Percentiles rank a stretch among this genome's conserved stretches.
These are phyloP conservation scores for Phymatotrichopsis omnivora DNA, from an alignment of 2,329 filamentous ascomycete species.

Conservation along the genomic window DNA sequence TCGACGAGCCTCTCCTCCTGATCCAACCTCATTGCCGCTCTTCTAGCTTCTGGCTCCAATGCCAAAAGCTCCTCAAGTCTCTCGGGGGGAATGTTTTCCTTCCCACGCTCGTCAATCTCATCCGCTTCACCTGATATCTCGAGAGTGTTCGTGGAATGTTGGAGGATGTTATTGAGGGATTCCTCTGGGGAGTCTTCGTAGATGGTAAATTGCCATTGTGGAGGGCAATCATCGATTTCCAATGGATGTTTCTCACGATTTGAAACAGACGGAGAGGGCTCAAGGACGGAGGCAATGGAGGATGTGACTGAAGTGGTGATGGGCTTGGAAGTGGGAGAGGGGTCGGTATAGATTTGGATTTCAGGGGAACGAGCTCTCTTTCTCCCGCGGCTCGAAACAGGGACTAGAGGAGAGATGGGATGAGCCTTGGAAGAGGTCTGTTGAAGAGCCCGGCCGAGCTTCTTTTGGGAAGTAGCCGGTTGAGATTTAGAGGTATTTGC, in stretches of 20 bases:
- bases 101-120: constrained; percentile 50
- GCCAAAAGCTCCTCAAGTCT: constrained; percentile 22
- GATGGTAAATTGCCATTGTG: constrained; percentile 91
- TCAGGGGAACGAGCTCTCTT: not conserved
- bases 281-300: constrained; percentile 39
- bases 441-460: too few species aligned
- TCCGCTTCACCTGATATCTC: constrained; percentile 66
- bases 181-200: constrained; percentile 86
- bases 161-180: constrained; percentile 82
- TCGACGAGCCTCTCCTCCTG: constrained; percentile 14
- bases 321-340: constrained; percentile 10
- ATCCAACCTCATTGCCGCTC: constrained; percentile 3
- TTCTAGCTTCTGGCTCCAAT: constrained; percentile 7
- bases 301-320: constrained; percentile 4
- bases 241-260: too few species aligned
- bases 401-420: too few species aligned
- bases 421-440: too few species aligned
- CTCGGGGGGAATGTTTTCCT: constrained; percentile 81
- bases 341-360: constrained; percentile 12
- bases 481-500: constrained; percentile 1
- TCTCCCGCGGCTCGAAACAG: too few species aligned
- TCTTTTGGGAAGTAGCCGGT: not conserved
- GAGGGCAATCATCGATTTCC: too few species aligned
- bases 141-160: constrained; percentile 75
- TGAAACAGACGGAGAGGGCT: too few species aligned